phyloP scores from a whole-genome alignment of 768 basidiomycete species.

The Paxillus involutus region DNA sequence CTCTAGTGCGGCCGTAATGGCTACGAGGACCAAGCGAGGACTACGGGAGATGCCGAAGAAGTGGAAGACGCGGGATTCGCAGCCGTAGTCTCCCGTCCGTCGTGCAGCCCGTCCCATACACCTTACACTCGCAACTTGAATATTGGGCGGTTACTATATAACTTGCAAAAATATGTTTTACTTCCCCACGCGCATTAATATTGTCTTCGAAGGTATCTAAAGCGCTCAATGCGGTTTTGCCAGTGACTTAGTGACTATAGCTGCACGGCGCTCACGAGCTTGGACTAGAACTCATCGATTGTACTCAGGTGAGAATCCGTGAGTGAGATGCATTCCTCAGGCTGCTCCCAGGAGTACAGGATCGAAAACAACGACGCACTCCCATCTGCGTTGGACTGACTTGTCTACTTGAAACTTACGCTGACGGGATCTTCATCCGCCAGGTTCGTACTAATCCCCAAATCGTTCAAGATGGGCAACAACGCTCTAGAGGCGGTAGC shows the following conservation, averaged over 20 bases:
- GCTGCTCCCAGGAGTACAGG: no score
- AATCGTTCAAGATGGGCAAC: conserved; percentile 11
- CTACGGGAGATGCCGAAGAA: conserved; percentile 70
- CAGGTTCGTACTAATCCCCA: background rate
- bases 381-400: background rate
- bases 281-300: background rate
- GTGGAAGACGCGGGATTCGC: conserved; percentile 53
- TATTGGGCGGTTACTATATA: no score
- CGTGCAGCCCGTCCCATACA: no score
- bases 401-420: no score
- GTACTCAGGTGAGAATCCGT: conserved; percentile 5
- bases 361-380: background rate
- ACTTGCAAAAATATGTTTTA: no score
- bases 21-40: conserved; percentile 64
- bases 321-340: no score
- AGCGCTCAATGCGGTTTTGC: no score
- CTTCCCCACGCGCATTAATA: no score
- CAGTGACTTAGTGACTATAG: no score
- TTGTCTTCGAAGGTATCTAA: no score
- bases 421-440: background rate
- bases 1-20: conserved; percentile 78
- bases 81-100: no score
- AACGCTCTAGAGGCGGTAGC: background rate
- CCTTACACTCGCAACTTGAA: no score
- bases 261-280: background rate